A percentile compares a stretch with the other conserved stretches of the same genome.
Conservation (phyloP, 192 early-diverging fungal species). For the Piromyces sp. region DNA sequence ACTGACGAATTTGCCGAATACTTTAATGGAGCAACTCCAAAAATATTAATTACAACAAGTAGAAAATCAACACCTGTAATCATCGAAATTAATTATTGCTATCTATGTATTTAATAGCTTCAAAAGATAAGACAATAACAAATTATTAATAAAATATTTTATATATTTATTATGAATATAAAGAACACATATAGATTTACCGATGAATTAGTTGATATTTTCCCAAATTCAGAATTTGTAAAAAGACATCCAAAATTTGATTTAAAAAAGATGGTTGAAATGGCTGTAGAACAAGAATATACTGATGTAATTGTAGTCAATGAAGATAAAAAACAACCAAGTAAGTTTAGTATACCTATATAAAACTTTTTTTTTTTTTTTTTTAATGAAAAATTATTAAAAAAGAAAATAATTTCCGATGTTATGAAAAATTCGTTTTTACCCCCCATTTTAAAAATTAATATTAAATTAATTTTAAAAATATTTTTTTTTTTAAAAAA, state of each 20-base stretch:
- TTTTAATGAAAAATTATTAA: no score
- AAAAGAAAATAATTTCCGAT: no score
- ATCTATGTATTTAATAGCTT: no score
- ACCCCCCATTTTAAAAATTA: no score
- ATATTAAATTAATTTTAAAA: no score
- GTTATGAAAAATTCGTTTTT: no score
- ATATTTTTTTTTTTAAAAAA: no score
- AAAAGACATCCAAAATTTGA: constrained; percentile 74
- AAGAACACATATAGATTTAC: constrained; percentile 64
- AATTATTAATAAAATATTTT: no score
- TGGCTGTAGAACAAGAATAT: constrained; percentile 70
- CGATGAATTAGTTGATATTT: constrained; percentile 71
- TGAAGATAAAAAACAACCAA: constrained; percentile 80
- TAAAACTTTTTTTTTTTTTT: no score
- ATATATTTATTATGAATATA: no score
- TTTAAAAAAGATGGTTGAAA: constrained; percentile 77
- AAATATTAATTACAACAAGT: constrained; percentile 83
- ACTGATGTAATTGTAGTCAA: constrained; percentile 89
- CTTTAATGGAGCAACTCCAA: constrained; percentile 72
- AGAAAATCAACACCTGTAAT: constrained; percentile 40
- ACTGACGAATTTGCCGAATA: constrained; percentile 57
- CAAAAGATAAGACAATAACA: no score
- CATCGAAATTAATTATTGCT: constrained; percentile 3
- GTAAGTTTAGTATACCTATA: constrained; percentile 35
- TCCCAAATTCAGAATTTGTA: constrained; percentile 77